Percentiles rank a stretch among this genome's conserved stretches.
Evolutionary conservation across 176 grass and related monocot species (phyloP).

Genomic region (Eremochloa ophiuroides): DNA sequence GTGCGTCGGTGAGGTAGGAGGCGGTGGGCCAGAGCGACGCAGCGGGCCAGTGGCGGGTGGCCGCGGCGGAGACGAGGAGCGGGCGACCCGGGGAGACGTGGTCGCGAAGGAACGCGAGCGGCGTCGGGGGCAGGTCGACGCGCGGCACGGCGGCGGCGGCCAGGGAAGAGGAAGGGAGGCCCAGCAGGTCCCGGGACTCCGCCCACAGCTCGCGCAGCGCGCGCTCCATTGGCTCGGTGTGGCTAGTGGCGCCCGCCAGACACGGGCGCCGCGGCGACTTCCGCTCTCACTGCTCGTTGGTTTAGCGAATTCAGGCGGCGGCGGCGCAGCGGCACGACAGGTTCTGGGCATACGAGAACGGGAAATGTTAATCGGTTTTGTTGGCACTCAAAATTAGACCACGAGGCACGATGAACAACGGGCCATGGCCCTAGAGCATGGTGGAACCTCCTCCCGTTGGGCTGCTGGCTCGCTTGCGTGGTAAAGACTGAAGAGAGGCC

Average conservation of each 20-base stretch:
- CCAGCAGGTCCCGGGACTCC: constrained; percentile 74
- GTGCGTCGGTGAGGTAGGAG: constrained; percentile 61
- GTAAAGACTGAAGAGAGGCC: too few relatives aligned
- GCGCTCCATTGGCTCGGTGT: constrained; percentile 45
- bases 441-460: too few relatives aligned
- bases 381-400: too few relatives aligned
- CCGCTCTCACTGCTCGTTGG: constrained; percentile 1
- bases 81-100: constrained; percentile 71
- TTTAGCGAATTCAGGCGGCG: not conserved
- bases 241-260: not conserved
- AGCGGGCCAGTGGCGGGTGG: constrained; percentile 78
- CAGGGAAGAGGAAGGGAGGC: constrained; percentile 1
- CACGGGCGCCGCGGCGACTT: not conserved
- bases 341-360: too few relatives aligned
- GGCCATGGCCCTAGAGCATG: too few relatives aligned
- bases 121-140: constrained; percentile 47
- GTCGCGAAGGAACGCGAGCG: constrained; percentile 77
- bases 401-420: too few relatives aligned
- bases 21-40: constrained; percentile 61
- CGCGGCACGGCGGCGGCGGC: constrained; percentile 32
- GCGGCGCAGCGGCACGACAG: constrained; percentile 11
- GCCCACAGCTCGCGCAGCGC: constrained; percentile 61
- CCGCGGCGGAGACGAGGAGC: constrained; percentile 62
- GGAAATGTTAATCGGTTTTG: too few relatives aligned
- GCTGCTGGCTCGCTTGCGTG: too few relatives aligned